phyloP scores from a whole-genome alignment of 257 asterid species.

The Eucommia ulmoides region DNA sequence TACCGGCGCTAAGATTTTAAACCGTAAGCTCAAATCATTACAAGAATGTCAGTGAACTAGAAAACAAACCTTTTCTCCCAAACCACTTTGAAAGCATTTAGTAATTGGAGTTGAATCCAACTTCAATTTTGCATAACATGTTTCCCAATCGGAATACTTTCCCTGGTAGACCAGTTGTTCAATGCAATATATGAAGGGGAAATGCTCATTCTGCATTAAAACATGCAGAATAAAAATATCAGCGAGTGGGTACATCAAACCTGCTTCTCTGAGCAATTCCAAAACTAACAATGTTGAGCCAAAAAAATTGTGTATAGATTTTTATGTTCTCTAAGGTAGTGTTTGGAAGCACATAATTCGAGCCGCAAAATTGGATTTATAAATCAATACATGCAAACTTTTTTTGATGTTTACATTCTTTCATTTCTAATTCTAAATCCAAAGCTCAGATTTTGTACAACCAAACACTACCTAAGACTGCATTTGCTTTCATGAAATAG shows the following conservation, averaged over 20 bases:
- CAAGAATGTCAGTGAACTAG: not conserved
- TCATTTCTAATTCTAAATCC: no score
- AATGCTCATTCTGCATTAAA: conserved; percentile 59
- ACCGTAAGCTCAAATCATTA: no score
- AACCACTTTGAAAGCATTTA: conserved; percentile 41
- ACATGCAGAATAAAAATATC: not conserved
- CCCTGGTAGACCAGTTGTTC: conserved; percentile 55
- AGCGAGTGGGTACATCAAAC: not conserved
- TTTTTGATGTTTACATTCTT: no score
- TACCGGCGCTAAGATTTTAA: no score
- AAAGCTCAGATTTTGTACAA: no score
- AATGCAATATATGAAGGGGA: conserved; percentile 77
- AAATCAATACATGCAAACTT: no score
- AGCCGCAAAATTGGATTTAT: not conserved
- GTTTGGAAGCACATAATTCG: not conserved
- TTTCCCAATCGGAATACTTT: conserved; percentile 63
- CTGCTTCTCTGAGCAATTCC: no score
- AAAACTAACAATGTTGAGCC: no score
- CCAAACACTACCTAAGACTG: no score
- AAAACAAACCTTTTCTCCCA: conserved; percentile 57
- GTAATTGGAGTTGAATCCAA: conserved; percentile 55
- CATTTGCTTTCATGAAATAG: no score
- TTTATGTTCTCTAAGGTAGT: not conserved
- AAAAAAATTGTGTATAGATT: no score
- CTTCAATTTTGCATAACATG: conserved; percentile 61